Evolutionary conservation across 1,284 basidiomycete genomes (phyloP), one percentile per base, ranked within the genome.

Genomic region (Ceratobasidium theobromae): DNA sequence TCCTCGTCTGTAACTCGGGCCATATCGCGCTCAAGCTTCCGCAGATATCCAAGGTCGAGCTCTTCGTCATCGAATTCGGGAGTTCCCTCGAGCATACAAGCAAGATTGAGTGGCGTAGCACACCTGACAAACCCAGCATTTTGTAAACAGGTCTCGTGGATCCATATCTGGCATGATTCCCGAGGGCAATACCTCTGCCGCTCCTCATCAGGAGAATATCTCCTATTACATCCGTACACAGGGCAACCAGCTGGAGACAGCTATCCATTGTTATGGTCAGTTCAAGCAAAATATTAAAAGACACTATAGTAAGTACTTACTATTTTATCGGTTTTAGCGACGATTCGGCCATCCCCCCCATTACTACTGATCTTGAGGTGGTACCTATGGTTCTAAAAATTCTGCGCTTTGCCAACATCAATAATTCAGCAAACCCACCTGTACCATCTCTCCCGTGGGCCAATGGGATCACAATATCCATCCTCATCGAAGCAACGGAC

Each of bases 401-500:
- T 23, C 8, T 8, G 43, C 21, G 8, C 43, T 6, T 6, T 46
- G 11, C 5, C 18, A 33, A 33, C 28, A n/a, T 16, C 16, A 32
- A 33, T 21, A 33, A 14, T 11, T 38, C 14, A 16, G 2, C 5
- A 14, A 18, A n/a, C 58, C 28, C n/a, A 51, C 58, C 58, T 45
- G 46, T 62, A 62, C 58, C 58, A 62, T 1, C 3, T 11, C 8
- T 62, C 58, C 1, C 40, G 3, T 11, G 28, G 23, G 9, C 32
- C 33, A 41, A 62, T 51, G 4, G 1, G 46, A 12, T 49, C 30
- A 12, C 48, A 14, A 11, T 9, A 4, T 14, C 45, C 58, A 14
- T 45, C 30, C n/a, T 62, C 58, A 30, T 62, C 23, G 58, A 62
- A 62, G 18, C 49, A 62, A 3, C 21, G 38, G 23, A 62, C 30